Conservation (phyloP, 2,329 filamentous ascomycete species). For the Aureobasidium sp. region DNA sequence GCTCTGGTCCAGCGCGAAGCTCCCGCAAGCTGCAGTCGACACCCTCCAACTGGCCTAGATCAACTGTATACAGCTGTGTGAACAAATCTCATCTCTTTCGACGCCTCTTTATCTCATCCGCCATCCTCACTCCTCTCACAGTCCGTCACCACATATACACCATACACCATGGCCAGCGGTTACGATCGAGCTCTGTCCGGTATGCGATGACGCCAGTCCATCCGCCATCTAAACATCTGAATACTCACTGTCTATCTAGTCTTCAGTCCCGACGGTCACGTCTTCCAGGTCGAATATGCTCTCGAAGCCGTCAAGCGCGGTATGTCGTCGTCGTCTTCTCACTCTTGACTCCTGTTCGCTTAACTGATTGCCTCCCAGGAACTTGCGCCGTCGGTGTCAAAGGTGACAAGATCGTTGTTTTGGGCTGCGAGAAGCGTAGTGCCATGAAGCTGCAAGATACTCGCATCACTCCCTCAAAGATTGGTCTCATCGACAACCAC, state of each 20-base stretch:
- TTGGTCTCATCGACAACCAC: conserved; percentile 90
- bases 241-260: conserved; percentile 43
- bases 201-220: conserved; percentile 13
- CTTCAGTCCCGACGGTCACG: conserved; percentile 98
- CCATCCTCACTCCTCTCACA: not conserved
- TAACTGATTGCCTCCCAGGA: conserved; percentile 42
- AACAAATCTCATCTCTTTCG: not conserved
- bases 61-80: not conserved
- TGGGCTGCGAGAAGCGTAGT: conserved; percentile 97
- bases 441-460: conserved; percentile 99
- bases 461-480: conserved; percentile 97
- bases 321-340: conserved; percentile 30
- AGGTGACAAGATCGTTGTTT: conserved; percentile 84
- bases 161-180: conserved; percentile 67
- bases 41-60: not conserved
- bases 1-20: not conserved
- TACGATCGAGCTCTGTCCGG: conserved; percentile 71
- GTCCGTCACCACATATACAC: not conserved
- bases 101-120: not conserved
- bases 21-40: conserved; percentile 8
- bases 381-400: conserved; percentile 98
- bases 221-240: not conserved
- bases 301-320: conserved; percentile 98
- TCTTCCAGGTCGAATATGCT: conserved; percentile 99
- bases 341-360: not conserved